These are phyloP conservation scores for Lepraria neglecta DNA, from an alignment of 495 filamentous ascomycete species.

Conservation along the genomic window DNA sequence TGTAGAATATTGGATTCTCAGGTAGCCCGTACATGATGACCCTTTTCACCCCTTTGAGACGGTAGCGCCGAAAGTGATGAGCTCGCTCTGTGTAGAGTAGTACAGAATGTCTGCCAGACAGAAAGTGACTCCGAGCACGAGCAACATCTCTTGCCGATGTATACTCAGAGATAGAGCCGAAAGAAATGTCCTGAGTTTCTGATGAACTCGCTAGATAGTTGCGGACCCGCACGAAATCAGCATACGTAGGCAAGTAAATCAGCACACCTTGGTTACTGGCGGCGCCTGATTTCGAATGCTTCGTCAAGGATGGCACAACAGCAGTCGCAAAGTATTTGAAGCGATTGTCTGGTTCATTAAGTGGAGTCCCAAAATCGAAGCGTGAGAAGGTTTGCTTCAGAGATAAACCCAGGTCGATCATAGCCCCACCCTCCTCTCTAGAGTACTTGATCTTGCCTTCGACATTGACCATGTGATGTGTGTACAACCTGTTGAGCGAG, in stretches of 20 bases:
- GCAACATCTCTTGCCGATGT: slow-evolving; percentile 66
- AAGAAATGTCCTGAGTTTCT: slow-evolving; percentile 61
- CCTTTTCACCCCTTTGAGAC: slow-evolving; percentile 67
- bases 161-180: slow-evolving; percentile 86
- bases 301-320: slow-evolving; percentile 65
- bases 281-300: slow-evolving; percentile 38
- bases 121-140: slow-evolving; percentile 80
- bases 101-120: slow-evolving; percentile 71
- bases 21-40: slow-evolving; percentile 83
- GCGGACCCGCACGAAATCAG: slow-evolving; percentile 87
- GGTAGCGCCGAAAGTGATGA: slow-evolving; percentile 87
- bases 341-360: slow-evolving; percentile 75
- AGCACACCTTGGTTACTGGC: slow-evolving; percentile 54
- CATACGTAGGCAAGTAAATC: slow-evolving; percentile 84
- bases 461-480: slow-evolving; percentile 69
- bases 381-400: slow-evolving; percentile 85
- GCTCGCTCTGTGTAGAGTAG: slow-evolving; percentile 87
- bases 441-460: slow-evolving; percentile 68
- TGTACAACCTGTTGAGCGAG: slow-evolving; percentile 75
- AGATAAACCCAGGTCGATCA: slow-evolving; percentile 54
- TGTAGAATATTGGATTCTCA: slow-evolving; percentile 81
- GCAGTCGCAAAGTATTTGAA: slow-evolving; percentile 85
- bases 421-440: slow-evolving; percentile 56
- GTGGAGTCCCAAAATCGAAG: slow-evolving; percentile 62
- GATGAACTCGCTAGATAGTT: slow-evolving; percentile 80